phyloP scores from a whole-genome alignment of 202 grass and related monocot species.

The Bolboschoenoplectus hybrid region DNA sequence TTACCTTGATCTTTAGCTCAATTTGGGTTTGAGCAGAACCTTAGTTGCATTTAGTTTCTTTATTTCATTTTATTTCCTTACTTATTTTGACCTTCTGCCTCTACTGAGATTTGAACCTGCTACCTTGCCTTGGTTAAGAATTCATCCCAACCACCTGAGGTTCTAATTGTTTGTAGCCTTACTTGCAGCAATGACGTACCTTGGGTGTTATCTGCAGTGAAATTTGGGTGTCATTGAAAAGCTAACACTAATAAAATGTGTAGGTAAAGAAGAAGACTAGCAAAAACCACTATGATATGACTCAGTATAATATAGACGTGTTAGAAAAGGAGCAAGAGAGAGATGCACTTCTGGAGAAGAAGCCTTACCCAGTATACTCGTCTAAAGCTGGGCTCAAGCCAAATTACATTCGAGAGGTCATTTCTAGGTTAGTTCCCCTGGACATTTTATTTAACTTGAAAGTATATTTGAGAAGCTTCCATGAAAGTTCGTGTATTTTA shows the following conservation, averaged over 20 bases:
- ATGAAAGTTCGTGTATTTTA: not conserved
- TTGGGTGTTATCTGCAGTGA: not conserved
- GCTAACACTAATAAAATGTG: slow-evolving; percentile 23
- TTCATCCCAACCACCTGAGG: not conserved
- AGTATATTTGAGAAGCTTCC: slow-evolving; percentile 36
- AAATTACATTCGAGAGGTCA: slow-evolving; percentile 21
- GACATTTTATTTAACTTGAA: not conserved
- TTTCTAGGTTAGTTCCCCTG: slow-evolving; percentile 32
- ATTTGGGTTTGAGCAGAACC: not conserved
- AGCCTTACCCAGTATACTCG: slow-evolving; percentile 81
- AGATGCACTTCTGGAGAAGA: slow-evolving; percentile 57
- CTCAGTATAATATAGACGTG: slow-evolving; percentile 67
- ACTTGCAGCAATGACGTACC: not conserved
- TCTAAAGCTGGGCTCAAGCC: slow-evolving; percentile 54
- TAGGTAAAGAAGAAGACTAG: slow-evolving; percentile 65
- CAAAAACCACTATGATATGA: slow-evolving; percentile 77
- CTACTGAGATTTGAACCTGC: not conserved
- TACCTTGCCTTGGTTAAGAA: not conserved
- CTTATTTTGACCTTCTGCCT: not conserved
- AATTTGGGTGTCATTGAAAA: not conserved
- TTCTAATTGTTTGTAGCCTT: not conserved
- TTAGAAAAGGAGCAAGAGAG: slow-evolving; percentile 59
- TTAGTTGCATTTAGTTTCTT: not conserved
- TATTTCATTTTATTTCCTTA: not conserved
- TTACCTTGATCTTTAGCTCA: slow-evolving; percentile 14